Evolutionary conservation across 2,329 filamentous ascomycete species (phyloP).

Genomic region (Acephala macrosclerotiorum): DNA sequence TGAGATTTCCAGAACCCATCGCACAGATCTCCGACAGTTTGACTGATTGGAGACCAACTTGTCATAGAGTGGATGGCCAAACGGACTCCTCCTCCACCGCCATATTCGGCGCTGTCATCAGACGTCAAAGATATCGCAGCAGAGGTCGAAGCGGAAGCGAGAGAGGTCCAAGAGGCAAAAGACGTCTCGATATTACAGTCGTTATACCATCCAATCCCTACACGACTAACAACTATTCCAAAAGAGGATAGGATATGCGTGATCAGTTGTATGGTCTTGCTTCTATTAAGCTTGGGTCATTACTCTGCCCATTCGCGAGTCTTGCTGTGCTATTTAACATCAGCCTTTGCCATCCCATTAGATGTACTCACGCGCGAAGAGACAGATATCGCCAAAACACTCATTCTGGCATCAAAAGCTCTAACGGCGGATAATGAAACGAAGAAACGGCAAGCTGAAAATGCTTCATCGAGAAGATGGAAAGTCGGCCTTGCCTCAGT

Average conservation of each 20-base stretch:
- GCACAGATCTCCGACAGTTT: neutral
- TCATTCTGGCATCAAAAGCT: slow-evolving; percentile 70
- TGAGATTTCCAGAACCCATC: neutral
- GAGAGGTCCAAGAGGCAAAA: slow-evolving; percentile 44
- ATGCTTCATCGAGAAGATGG: slow-evolving; percentile 75
- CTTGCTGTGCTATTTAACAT: slow-evolving; percentile 71
- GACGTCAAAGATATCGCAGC: slow-evolving; percentile 29
- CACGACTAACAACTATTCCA: slow-evolving; percentile 62
- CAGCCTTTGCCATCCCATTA: slow-evolving; percentile 69
- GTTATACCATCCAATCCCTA: slow-evolving; percentile 61
- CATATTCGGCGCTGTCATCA: slow-evolving; percentile 30
- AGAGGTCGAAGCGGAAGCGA: slow-evolving; percentile 38
- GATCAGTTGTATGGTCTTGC: slow-evolving; percentile 73
- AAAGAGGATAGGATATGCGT: slow-evolving; percentile 66
- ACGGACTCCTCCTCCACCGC: slow-evolving; percentile 38
- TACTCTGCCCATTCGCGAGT: slow-evolving; percentile 79
- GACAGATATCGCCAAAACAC: slow-evolving; percentile 75
- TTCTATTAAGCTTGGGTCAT: slow-evolving; percentile 74
- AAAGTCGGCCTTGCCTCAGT: slow-evolving; percentile 90
- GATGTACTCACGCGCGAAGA: slow-evolving; percentile 73
- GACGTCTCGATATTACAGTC: slow-evolving; percentile 55
- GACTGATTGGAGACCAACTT: neutral
- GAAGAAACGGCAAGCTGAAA: slow-evolving; percentile 73
- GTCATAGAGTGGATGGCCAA: slow-evolving; percentile 39
- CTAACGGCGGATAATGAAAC: slow-evolving; percentile 82